Evolutionary conservation across 768 basidiomycete species (phyloP), one percentile per base, ranked within the genome.

Genomic region (Russula abietina): DNA sequence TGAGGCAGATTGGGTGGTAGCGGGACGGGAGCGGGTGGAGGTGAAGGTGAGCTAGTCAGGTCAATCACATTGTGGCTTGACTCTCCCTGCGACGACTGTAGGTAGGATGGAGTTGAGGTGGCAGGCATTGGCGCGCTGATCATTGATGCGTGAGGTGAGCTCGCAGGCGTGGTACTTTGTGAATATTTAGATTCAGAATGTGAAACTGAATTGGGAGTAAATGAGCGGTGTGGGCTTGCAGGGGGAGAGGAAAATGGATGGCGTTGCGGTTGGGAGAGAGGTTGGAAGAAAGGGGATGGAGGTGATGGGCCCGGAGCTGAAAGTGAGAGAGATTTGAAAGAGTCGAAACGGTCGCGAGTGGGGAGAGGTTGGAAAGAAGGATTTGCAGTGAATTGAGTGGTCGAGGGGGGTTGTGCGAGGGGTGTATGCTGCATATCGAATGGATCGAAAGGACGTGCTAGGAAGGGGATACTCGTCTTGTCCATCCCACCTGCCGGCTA

Each of bases 91-190:
- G 65, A 55, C 22, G 57, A 32, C 38, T 46, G 57, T 17, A 62
- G 22, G 36, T 50, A 53, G 43, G 62, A 65, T 24, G 57, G 49
- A 17, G 46, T 60, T 26, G 39, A 26, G 30, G 45, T 65, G 70
- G 57, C 67, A 69, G 65, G 70, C 75, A 48, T 11, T 39, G 38
- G 38, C 38, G 38, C 8, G 57, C 62, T 55, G 52, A 59, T 46
- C 57, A 58, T 59, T 59, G 62, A 55, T 63, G 57, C 32, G 24
- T 10, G 62, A 55, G 30, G 57, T 11, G 52, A 48, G 51, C 28
- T 38, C n/a, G 16, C 12, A 41, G 14, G 74, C 50, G 39, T 19
- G 41, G 43, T 30, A 3, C 24, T 36, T 39, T 52, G 61, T 22
- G 33, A 38, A 54, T 48, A 54, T 32, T 16, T 28, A n/a, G 33